These are phyloP conservation scores for Nakaseomyces nivariensis DNA, from an alignment of 1,139 yeast genomes.

Conservation along the genomic window DNA sequence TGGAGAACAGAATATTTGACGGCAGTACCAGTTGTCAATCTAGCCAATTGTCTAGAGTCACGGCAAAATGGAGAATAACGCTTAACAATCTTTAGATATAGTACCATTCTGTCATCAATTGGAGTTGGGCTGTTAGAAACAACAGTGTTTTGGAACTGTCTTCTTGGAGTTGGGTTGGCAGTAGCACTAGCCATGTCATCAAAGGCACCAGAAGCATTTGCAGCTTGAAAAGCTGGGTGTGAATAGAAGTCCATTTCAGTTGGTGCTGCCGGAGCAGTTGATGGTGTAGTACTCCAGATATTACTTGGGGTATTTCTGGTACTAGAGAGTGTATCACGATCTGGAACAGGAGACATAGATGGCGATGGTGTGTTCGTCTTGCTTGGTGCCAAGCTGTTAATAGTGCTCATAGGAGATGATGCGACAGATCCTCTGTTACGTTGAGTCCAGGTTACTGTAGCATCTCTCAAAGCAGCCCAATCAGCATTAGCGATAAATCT, in stretches of 20 bases:
- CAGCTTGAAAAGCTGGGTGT: conserved; percentile 31
- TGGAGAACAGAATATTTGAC: conserved; percentile 34
- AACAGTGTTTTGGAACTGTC: conserved; percentile 16
- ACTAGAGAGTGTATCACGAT: conserved; percentile 3
- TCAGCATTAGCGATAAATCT: conserved; percentile 69
- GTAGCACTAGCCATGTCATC: conserved; percentile 21
- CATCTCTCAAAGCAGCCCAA: conserved; percentile 79
- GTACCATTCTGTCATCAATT: conserved; percentile 38
- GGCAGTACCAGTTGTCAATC: conserved; percentile 35
- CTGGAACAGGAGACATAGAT: conserved; percentile 5
- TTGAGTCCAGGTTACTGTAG: conserved; percentile 45
- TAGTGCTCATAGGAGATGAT: conserved; percentile 8
- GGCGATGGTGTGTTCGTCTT: conserved; percentile 10
- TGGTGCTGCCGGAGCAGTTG: conserved; percentile 7
- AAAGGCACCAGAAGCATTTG: conserved; percentile 32
- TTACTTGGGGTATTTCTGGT: conserved; percentile 5
- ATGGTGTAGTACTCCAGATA: conserved; percentile 4
- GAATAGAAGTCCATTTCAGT: conserved; percentile 22
- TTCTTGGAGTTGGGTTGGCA: conserved; percentile 1
- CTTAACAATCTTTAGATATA: conserved; percentile 52
- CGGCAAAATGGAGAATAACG: conserved; percentile 41
- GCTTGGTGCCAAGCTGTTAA: conserved; percentile 9
- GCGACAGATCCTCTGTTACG: conserved; percentile 11
- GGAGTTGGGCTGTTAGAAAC: conserved; percentile 9
- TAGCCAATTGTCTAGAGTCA: conserved; percentile 36